A percentile compares a stretch with the other conserved stretches of the same genome.
Evolutionary conservation across 176 grass and related monocot species (phyloP).

Genomic region (Triticum turgidum): DNA sequence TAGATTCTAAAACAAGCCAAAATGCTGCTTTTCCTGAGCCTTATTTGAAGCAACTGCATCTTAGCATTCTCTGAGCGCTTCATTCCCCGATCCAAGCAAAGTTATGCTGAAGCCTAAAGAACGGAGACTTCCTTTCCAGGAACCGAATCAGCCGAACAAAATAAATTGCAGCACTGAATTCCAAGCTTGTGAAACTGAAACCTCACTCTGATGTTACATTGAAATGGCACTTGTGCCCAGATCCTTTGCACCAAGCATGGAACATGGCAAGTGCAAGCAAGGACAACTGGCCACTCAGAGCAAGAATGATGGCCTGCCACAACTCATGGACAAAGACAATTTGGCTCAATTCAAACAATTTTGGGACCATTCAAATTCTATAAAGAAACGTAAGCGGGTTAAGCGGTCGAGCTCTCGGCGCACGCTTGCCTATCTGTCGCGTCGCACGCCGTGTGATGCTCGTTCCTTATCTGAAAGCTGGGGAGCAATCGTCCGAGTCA

Average conservation of each 20-base stretch:
- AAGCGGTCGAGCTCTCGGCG: background rate
- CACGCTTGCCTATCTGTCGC: conserved; percentile 20
- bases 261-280: conserved; percentile 27
- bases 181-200: conserved; percentile 3
- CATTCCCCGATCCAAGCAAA: conserved; percentile 10
- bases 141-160: background rate
- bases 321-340: background rate
- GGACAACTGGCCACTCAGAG: background rate
- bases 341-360: background rate
- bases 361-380: background rate
- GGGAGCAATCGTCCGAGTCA: conserved; percentile 40
- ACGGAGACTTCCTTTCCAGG: background rate
- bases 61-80: conserved; percentile 19
- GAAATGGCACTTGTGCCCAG: background rate
- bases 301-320: background rate
- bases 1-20: conserved; percentile 41
- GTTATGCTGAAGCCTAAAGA: background rate
- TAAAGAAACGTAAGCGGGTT: background rate
- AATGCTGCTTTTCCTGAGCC: conserved; percentile 30
- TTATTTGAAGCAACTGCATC: conserved; percentile 42
- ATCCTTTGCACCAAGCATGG: conserved; percentile 28
- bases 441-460: conserved; percentile 31
- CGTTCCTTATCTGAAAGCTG: conserved; percentile 33
- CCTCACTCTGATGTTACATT: conserved; percentile 7
- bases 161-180: conserved; percentile 13